Evolutionary conservation across 2,329 filamentous ascomycete genomes (phyloP).

Genomic region (Sordariomycetes sp.): DNA sequence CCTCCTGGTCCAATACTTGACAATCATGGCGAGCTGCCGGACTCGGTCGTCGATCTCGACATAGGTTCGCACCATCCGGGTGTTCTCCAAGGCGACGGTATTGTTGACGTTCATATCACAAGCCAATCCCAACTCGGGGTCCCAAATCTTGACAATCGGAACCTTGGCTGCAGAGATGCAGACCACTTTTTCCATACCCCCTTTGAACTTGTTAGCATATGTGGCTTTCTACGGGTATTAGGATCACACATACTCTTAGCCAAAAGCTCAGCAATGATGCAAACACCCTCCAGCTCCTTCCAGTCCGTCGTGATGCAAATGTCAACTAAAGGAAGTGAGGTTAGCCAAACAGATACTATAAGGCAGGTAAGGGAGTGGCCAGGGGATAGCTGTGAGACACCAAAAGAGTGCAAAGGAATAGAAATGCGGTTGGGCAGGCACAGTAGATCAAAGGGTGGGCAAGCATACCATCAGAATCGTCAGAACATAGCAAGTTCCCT

Average conservation of each 20-base stretch:
- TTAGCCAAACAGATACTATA: conserved; percentile 15
- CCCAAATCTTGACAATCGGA: conserved; percentile 98
- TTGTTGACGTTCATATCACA: conserved; percentile 99
- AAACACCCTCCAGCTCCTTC: conserved; percentile 81
- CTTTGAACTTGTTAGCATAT: conserved; percentile 40
- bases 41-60: conserved; percentile 88
- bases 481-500: conserved; percentile 86
- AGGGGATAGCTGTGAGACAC: not conserved
- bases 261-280: conserved; percentile 78
- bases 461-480: conserved; percentile 81
- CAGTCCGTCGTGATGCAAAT: conserved; percentile 92
- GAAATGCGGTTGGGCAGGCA: not conserved
- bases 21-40: conserved; percentile 84
- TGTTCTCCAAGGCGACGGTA: conserved; percentile 87
- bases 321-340: conserved; percentile 53
- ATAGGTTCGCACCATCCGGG: conserved; percentile 95
- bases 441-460: not conserved
- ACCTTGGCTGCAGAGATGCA: conserved; percentile 94
- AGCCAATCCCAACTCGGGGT: conserved; percentile 77
- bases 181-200: conserved; percentile 92
- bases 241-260: conserved; percentile 60
- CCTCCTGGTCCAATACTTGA: conserved; percentile 94
- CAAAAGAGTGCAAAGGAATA: not conserved
- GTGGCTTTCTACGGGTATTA: too few relatives aligned
- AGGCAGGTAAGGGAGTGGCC: not conserved